Base-by-base conservation (phyloP, 164 flowering plant genomes). In the Aristolochia californica region DNA sequence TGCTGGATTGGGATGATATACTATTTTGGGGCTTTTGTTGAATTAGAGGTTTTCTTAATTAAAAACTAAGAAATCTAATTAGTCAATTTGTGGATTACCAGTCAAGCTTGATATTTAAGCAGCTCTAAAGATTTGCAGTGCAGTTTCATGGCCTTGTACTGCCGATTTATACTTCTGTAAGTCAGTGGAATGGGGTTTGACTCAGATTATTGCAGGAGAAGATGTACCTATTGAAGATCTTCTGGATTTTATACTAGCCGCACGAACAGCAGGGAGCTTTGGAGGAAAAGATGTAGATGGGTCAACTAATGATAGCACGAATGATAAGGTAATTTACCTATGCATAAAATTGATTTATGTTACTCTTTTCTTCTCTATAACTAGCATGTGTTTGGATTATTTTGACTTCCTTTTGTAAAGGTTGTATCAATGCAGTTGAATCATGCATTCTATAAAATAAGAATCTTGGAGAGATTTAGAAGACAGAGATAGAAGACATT, bases 181-280 rank as follows among this genome's bases (percentile, higher is more conserved):
- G 16, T 16, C 23, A 23, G 15, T 21, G 17, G 51, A 61, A 21
- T 58, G 66, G 21, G 53, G 51, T 45, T 61, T 30, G 18, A 55
- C 10, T 67, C 55, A 48, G 12, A 34, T 8, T 56, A 43, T 75
- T 24, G 58, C 70, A 87, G 97, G 96, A 65, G 71, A 66, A 68
- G 73, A 72, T 71, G 85, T 94, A 56, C 70, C 83, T 14, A 26
- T 88, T 47, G 45, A 64, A 65, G 86, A 84, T 53, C 44, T 87
- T 34, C 80, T 91, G 61, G 97, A 91, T 64, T 83, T 78, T 68
- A 87, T 91, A 28, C 44, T 72, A 64, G 88, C 94, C 69, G 77
- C 91, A 27, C 81, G 80, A 58, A 69, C 80, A 61, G 83, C 87
- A 68, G 72, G 69, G 49, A 66, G 65, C 40, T 47, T 63, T 21